A percentile compares a stretch with the other conserved stretches of the same genome.
phyloP scores from a whole-genome alignment of 148 eudicot genomes.

The Pouteria glomerata region DNA sequence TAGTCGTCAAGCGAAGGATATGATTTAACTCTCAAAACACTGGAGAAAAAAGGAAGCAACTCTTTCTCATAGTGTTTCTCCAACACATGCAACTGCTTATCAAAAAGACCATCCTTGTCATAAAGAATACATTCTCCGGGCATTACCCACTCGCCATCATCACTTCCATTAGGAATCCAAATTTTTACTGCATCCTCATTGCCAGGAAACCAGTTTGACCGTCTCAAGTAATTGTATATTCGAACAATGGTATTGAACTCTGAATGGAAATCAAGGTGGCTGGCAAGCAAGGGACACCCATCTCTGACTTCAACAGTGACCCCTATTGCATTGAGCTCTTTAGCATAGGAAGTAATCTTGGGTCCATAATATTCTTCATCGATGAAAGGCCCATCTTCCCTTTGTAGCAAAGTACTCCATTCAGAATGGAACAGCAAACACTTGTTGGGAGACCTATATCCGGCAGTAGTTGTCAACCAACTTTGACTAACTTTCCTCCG shows the following conservation, averaged over 20 bases:
- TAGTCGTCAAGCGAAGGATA: slow-evolving; percentile 48
- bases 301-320: slow-evolving; percentile 26
- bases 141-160: slow-evolving; percentile 43
- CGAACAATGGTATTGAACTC: slow-evolving; percentile 30
- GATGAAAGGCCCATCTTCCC: slow-evolving; percentile 56
- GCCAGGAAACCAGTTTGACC: slow-evolving; percentile 33
- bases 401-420: slow-evolving; percentile 23
- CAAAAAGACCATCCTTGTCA: slow-evolving; percentile 43
- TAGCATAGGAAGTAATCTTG: slow-evolving; percentile 22
- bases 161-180: slow-evolving; percentile 44
- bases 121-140: slow-evolving; percentile 48
- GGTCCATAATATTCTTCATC: slow-evolving; percentile 54
- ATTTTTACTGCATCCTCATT: slow-evolving; percentile 14
- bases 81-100: slow-evolving; percentile 31
- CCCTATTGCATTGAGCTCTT: slow-evolving; percentile 44
- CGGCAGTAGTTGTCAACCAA: slow-evolving; percentile 55
- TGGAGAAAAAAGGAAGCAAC: slow-evolving; percentile 37
- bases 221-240: slow-evolving; percentile 33
- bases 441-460: slow-evolving; percentile 42
- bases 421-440: slow-evolving; percentile 34
- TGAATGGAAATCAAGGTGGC: slow-evolving; percentile 27
- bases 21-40: slow-evolving; percentile 33
- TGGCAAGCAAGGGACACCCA: slow-evolving; percentile 35
- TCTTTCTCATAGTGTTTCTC: slow-evolving; percentile 32
- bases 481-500: slow-evolving; percentile 14